phyloP scores from a whole-genome alignment of 768 basidiomycete genomes.

The Trametes gibbosa region DNA sequence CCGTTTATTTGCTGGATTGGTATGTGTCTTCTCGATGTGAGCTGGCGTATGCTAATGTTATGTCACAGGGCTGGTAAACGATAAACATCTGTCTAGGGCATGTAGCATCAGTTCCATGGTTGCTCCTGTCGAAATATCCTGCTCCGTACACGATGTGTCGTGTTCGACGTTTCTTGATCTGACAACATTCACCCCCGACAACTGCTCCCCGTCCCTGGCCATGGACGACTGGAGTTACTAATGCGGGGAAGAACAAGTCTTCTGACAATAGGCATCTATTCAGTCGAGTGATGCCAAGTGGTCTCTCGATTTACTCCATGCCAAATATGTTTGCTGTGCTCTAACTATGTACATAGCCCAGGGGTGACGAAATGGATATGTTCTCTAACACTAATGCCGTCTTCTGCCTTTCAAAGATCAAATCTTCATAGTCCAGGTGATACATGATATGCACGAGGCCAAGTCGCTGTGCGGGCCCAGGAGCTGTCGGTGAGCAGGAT shows the following conservation, averaged over 20 bases:
- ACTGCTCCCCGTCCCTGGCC: conserved; percentile 23
- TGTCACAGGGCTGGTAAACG: conserved; percentile 19
- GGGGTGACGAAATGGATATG: no score
- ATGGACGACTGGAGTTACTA: conserved; percentile 26
- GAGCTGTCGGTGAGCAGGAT: no score
- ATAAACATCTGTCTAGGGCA: neutral
- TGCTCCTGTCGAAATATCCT: no score
- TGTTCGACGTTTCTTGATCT: no score
- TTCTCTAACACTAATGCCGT: no score
- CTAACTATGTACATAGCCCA: neutral
- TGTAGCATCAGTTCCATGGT: conserved; percentile 5
- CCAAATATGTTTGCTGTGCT: conserved; percentile 8
- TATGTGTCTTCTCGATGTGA: conserved; percentile 29
- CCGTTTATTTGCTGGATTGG: conserved; percentile 43
- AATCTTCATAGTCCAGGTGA: no score
- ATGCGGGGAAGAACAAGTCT: conserved; percentile 24
- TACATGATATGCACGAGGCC: no score
- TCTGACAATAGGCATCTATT: conserved; percentile 14
- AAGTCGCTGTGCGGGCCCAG: no score
- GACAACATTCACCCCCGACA: conserved; percentile 20
- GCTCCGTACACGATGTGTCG: no score
- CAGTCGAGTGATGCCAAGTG: conserved; percentile 5
- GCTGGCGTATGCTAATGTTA: neutral
- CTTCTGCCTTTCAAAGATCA: no score
- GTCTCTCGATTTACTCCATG: conserved; percentile 20